A percentile compares a stretch with the other conserved stretches of the same genome.
Evolutionary conservation across 306 rosid genomes (phyloP).

Genomic region (Glycine tomentella): DNA sequence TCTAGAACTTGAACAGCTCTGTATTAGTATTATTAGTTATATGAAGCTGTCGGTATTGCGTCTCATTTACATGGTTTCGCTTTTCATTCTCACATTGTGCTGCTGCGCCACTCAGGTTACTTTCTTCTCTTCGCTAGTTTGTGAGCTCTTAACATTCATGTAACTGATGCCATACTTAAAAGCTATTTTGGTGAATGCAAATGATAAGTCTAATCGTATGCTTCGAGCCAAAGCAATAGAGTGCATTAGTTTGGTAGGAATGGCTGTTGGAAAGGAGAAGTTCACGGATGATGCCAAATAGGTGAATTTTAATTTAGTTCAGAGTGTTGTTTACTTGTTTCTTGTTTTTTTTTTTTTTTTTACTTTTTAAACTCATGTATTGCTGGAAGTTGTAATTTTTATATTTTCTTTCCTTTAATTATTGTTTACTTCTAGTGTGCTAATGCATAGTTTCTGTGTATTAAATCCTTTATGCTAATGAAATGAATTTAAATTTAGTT

Average conservation of each 20-base stretch:
- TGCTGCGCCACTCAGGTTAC: neutral
- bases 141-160: no score
- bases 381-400: neutral
- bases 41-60: slow-evolving; percentile 73
- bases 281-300: slow-evolving; percentile 97
- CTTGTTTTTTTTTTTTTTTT: neutral
- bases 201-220: no score
- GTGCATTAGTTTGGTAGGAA: slow-evolving; percentile 5
- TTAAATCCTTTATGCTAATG: no score
- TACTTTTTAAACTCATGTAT: neutral
- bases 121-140: neutral
- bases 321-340: neutral
- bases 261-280: slow-evolving; percentile 99
- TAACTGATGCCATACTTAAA: slow-evolving; percentile 96
- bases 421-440: slow-evolving; percentile 19
- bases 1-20: slow-evolving; percentile 18
- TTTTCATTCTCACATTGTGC: no score
- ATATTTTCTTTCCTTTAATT: neutral
- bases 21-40: neutral
- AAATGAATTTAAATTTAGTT: no score
- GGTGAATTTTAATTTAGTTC: slow-evolving; percentile 51
- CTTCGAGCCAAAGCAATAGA: no score
- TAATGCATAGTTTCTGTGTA: slow-evolving; percentile 27
- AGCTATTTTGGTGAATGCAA: slow-evolving; percentile 69
- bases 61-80: neutral